A percentile compares a stretch with the other conserved stretches of the same genome.
Conservation (phyloP, 305 asterid species). For the Ilex paraguariensis region DNA sequence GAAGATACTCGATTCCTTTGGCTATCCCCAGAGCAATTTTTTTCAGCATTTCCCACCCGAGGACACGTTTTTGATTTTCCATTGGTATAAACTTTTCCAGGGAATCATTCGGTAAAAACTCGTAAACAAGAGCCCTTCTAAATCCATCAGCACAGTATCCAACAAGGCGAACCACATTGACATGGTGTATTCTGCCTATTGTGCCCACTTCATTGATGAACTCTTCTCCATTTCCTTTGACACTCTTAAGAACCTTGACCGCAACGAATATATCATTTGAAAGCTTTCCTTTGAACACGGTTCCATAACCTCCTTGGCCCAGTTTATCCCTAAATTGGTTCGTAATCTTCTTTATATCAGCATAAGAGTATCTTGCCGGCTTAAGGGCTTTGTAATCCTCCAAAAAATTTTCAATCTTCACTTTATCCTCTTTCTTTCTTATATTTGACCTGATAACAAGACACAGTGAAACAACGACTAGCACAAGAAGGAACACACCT, state of each 20-base stretch:
- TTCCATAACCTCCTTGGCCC: conserved; percentile 3
- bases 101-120: conserved; percentile 32
- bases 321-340: conserved; percentile 2
- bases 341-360: not conserved
- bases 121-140: conserved; percentile 42
- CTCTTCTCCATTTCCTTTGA: conserved; percentile 52
- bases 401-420: conserved; percentile 7
- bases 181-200: conserved; percentile 47
- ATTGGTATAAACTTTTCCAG: conserved; percentile 34
- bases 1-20: not conserved
- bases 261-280: not conserved
- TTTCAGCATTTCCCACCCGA: not conserved
- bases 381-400: not conserved
- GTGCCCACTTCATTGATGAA: conserved; percentile 48
- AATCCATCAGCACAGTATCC: conserved; percentile 49
- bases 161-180: conserved; percentile 40
- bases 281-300: not conserved
- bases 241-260: conserved; percentile 22
- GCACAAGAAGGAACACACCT: not conserved
- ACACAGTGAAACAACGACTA: not conserved
- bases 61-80: too few species aligned
- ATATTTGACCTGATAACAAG: conserved; percentile 11
- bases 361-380: conserved; percentile 1
- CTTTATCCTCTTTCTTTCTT: conserved; percentile 17
- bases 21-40: not conserved